Percentiles rank a stretch among this genome's conserved stretches.
Evolutionary conservation across 495 filamentous ascomycete genomes (phyloP).

Genomic region (Tuber aestivum): DNA sequence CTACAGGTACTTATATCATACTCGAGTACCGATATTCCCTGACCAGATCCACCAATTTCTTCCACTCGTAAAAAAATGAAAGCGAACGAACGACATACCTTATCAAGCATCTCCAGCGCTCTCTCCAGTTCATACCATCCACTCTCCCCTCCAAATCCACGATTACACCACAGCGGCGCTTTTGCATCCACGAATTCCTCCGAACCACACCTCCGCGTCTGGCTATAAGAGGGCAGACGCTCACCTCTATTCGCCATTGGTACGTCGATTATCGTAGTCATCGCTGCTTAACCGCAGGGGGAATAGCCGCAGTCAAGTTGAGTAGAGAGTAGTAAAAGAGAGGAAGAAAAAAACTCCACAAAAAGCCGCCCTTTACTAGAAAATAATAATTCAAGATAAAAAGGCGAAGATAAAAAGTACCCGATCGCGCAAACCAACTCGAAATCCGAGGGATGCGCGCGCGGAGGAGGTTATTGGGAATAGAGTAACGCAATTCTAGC

Average conservation of each 20-base stretch:
- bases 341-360: not conserved
- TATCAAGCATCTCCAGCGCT: not conserved
- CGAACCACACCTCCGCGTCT: not conserved
- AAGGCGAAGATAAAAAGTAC: not conserved
- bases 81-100: not conserved
- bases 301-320: not conserved
- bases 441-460: conserved; percentile 18
- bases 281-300: not conserved
- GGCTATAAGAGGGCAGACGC: not conserved
- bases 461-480: not conserved
- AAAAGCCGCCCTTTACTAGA: not conserved
- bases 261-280: not conserved
- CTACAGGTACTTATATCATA: too few species aligned
- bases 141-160: not conserved
- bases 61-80: not conserved
- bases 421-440: not conserved
- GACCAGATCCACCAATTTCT: not conserved
- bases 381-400: not conserved
- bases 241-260: not conserved
- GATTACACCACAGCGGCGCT: not conserved
- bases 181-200: not conserved
- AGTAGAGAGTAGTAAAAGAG: not conserved
- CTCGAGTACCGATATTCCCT: not conserved
- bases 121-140: not conserved
- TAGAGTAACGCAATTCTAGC: conserved; percentile 12